These are phyloP conservation scores for Beta macrorhiza DNA, from an alignment of 179 eudicot genomes.

Conservation along the genomic window DNA sequence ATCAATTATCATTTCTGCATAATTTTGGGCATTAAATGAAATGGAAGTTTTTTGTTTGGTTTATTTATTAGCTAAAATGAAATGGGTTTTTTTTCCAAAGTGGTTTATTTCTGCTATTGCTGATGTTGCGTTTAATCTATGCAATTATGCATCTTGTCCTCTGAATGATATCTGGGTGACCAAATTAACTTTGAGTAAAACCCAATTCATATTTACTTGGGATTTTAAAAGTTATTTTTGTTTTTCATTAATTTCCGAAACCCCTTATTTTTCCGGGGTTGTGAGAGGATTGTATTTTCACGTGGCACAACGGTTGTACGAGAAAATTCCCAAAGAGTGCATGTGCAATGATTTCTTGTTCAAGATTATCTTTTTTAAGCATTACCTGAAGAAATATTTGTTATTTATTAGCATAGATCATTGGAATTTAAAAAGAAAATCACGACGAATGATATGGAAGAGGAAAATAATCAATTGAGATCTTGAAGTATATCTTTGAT, in stretches of 20 bases:
- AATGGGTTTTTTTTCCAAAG: constrained; percentile 10
- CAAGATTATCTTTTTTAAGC: background rate
- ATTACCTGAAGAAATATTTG: too few relatives aligned
- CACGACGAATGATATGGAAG: too few relatives aligned
- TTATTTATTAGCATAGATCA: too few relatives aligned
- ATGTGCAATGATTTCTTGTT: background rate
- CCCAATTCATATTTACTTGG: background rate
- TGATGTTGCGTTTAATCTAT: background rate
- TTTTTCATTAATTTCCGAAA: background rate
- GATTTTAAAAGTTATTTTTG: background rate
- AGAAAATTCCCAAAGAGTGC: background rate
- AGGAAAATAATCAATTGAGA: too few relatives aligned
- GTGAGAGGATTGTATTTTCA: too few relatives aligned
- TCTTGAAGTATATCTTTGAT: too few relatives aligned
- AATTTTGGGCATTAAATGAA: background rate
- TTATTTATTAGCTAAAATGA: background rate
- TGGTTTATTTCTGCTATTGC: background rate
- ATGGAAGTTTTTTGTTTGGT: background rate
- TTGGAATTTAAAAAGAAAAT: too few relatives aligned
- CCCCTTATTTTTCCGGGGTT: too few relatives aligned
- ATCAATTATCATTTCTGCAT: background rate
- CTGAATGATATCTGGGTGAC: too few relatives aligned
- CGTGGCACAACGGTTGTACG: background rate
- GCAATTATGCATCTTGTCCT: too few relatives aligned
- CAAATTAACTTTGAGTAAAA: background rate